Evolutionary conservation across 495 filamentous ascomycete genomes (phyloP).

Genomic region (Ramalina peruviana): DNA sequence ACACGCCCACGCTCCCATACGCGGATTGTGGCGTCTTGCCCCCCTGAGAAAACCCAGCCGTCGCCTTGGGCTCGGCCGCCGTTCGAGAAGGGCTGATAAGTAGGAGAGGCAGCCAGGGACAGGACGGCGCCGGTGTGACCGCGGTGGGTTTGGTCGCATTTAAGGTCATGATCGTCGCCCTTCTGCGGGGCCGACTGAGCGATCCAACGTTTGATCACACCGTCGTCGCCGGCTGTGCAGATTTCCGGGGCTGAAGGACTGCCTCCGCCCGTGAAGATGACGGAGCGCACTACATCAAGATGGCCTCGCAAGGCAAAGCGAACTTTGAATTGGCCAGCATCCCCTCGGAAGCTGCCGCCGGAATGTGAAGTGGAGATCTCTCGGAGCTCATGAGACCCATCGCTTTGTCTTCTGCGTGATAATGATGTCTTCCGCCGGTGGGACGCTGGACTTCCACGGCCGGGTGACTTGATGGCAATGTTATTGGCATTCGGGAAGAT

Average conservation of each 20-base stretch:
- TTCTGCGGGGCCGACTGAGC: conserved; percentile 24
- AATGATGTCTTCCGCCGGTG: conserved; percentile 76
- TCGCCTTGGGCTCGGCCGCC: conserved; percentile 75
- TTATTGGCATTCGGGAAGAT: conserved; percentile 73
- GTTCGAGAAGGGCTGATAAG: conserved; percentile 71
- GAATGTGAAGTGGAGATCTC: conserved; percentile 23
- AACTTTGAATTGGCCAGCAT: conserved; percentile 70
- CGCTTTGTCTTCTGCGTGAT: conserved; percentile 45
- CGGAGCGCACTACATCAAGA: conserved; percentile 80
- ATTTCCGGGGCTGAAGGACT: conserved; percentile 92
- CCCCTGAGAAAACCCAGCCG: conserved; percentile 96
- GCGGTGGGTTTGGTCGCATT: conserved; percentile 84
- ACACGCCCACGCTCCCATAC: conserved; percentile 92
- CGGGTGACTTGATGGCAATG: conserved; percentile 61
- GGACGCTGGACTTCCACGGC: conserved; percentile 40
- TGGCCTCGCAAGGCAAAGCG: conserved; percentile 85
- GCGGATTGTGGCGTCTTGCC: conserved; percentile 80
- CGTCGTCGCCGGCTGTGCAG: conserved; percentile 91
- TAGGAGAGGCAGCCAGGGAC: conserved; percentile 71
- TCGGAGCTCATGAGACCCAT: conserved; percentile 33
- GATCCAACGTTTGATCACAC: conserved; percentile 90
- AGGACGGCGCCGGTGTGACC: conserved; percentile 87
- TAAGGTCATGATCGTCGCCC: conserved; percentile 72
- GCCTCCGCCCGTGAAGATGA: conserved; percentile 92
- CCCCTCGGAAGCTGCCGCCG: conserved; percentile 30